Base-by-base conservation (phyloP, 2,329 filamentous ascomycete genomes). In the Emmonsia crescens region DNA sequence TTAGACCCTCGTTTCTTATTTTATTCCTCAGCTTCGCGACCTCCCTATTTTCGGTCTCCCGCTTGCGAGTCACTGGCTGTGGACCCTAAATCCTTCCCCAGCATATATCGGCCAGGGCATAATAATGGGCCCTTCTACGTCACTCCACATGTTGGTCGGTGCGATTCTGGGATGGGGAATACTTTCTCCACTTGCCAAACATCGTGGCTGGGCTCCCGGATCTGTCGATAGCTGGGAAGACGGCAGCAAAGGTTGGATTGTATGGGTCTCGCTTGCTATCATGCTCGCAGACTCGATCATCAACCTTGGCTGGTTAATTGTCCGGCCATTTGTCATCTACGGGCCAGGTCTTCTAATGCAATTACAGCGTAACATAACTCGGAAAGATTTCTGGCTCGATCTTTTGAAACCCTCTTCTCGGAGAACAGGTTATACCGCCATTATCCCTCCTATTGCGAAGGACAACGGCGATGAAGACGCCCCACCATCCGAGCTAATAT, bases 161-260 rank as follows among this genome's bases (percentile, higher is more conserved):
- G 92, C 94, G 3, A 73, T 96, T 19, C 70, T 96, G 10, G 94
- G 94, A 31, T 99, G 94, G 94, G 94, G 86, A 0, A 73, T 97
- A 5, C 80, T 99, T 1, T 96, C 92, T 2, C 94, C 94, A 0
- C 75, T 97, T 8, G 92, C 94, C 3, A 96, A 96, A 73, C 77
- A 80, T 61, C 85, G 83, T 67, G 91, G 89, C 2, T 99, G 94
- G 94, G 94, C 94, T 10, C 89, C 91, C 2, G 94, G 92, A 0
- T 82, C 86, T 1, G 90, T 96, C 0, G 82, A 85, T 61, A 89
- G 96, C 72, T 99, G 94, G 94, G 89, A 93, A 63, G 85, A 82
- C 19, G 94, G 94, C 10, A 96, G 91, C 72, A 96, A 97, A 76
- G 94, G 93, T 46, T 99, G 94, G 94, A 97, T 99, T 63, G 90